Conservation (phyloP, 768 basidiomycete species). For the Calocera viscosa region DNA sequence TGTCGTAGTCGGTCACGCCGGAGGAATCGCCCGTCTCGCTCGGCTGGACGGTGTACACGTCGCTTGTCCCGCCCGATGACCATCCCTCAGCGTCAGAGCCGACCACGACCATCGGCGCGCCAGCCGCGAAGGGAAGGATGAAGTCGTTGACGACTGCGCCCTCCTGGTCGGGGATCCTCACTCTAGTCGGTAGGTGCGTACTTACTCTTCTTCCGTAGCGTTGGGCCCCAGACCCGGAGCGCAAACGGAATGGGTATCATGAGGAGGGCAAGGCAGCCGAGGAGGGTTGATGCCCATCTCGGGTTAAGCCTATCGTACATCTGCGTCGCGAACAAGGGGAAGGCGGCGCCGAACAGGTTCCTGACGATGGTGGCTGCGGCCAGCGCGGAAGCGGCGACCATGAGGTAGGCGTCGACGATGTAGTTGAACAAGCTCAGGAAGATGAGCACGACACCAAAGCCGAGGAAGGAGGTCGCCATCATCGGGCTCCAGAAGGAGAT, state of each 20-base stretch:
- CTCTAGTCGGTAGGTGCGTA: conserved; percentile 11
- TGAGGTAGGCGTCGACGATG: neutral
- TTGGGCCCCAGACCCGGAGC: conserved; percentile 13
- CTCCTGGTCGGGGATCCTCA: too few species aligned
- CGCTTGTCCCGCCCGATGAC: neutral
- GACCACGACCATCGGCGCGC: neutral
- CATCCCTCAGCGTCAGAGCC: neutral
- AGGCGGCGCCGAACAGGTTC: conserved; percentile 17
- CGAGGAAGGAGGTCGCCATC: conserved; percentile 19
- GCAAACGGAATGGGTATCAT: conserved; percentile 23
- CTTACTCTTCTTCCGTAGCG: conserved; percentile 11
- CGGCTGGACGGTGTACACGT: neutral
- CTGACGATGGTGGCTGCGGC: conserved; percentile 21
- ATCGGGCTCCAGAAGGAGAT: conserved; percentile 13
- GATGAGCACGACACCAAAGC: conserved; percentile 19
- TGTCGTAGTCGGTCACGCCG: neutral
- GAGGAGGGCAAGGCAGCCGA: conserved; percentile 26
- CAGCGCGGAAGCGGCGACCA: conserved; percentile 19
- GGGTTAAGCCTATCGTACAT: conserved; percentile 30
- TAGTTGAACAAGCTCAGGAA: conserved; percentile 15
- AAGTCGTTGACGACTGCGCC: neutral
- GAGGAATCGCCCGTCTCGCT: neutral
- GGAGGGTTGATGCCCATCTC: conserved; percentile 29
- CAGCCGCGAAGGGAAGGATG: neutral
- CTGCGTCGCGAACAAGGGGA: conserved; percentile 27